A percentile compares a stretch with the other conserved stretches of the same genome.
These are phyloP conservation scores for Trichoderma afroharzianum DNA, from an alignment of 2,329 filamentous ascomycete species.

Conservation along the genomic window DNA sequence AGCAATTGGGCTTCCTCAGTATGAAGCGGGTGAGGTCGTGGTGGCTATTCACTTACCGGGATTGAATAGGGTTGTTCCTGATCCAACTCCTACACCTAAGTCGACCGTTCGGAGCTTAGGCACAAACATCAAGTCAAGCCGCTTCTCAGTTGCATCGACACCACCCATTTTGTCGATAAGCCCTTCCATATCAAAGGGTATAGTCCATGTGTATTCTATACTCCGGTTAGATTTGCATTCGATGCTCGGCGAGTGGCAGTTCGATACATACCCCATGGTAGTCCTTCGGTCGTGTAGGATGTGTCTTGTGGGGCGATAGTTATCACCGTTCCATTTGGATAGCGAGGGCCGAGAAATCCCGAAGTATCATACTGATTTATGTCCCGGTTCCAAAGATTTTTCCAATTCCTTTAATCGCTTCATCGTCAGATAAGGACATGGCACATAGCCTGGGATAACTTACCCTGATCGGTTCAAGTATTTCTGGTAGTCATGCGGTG, in stretches of 20 bases:
- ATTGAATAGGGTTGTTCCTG: conserved; percentile 14
- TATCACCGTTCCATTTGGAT: conserved; percentile 3
- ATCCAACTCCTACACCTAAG: conserved; percentile 14
- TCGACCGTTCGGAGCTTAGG: conserved; percentile 45
- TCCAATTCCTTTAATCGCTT: conserved; percentile 44
- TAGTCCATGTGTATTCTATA: conserved; percentile 53
- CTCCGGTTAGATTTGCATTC: conserved; percentile 42
- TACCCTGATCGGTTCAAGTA: conserved; percentile 38
- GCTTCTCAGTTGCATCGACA: conserved; percentile 44
- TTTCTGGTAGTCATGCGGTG: conserved; percentile 43
- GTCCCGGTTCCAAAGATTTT: conserved; percentile 54
- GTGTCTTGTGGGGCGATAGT: conserved; percentile 7
- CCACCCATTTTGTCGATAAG: conserved; percentile 53
- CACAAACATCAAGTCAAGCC: conserved; percentile 38
- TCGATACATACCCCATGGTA: conserved; percentile 1
- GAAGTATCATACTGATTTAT: conserved; percentile 38
- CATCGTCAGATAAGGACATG: neutral
- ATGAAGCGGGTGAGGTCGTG: conserved; percentile 21
- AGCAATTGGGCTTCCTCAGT: neutral
- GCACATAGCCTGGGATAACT: neutral
- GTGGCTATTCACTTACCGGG: conserved; percentile 35
- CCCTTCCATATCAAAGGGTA: conserved; percentile 55
- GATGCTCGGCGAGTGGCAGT: conserved; percentile 34
- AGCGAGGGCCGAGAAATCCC: conserved; percentile 10
- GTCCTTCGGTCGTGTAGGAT: conserved; percentile 5